Base-by-base conservation (phyloP, 768 basidiomycete genomes). In the Auricularia sp. region DNA sequence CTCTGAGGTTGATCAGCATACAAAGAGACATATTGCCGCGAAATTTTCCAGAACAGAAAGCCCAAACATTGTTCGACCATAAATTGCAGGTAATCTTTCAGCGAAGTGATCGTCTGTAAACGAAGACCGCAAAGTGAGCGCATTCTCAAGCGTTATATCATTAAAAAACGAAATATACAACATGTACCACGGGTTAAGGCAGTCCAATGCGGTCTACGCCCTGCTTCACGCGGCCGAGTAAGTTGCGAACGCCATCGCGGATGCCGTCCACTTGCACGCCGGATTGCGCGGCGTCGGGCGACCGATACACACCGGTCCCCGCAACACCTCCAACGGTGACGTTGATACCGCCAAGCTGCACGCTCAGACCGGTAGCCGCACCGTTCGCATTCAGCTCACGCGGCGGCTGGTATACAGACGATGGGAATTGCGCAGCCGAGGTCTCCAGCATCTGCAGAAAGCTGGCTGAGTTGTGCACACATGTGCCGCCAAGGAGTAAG, bases 381-480 rank as follows among this genome's bases (percentile, higher is more conserved):
- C 68, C 54, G 37, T 66, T 62, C 21, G 87, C 85, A 65, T 78
- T 88, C 10, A 88, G 85, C 74, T 92, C 91, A 4, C 85, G 87
- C 3, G 86, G 91, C 29, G 86, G 88, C 63, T 86, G 89, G 71
- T 85, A 91, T 45, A 90, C 86, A 6, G 85, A 82, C 29, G 77
- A 73, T 2, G 85, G 82, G 77, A 87, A 88, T 62, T 76, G 80
- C 61, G 77, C 74, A 18, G 87, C 87, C 11, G 90, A 88, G 21
- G 86, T 78, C 61, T 87, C 84, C 54, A 97, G 77, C 94, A 97
- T 96, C 69, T 92, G 89, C 51, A 98, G 77, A 76, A 91, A 97
- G 67, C 93, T 95, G 33, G 87, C 87, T 3, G 96, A 97, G 72
- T 98, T 98, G 74, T 97, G 95, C 13, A 99, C 83, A 69, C 89